Evolutionary conservation across 345 rosid species (phyloP), one percentile per base, ranked within the genome.

Genomic region (Eucalyptus tenuipes): DNA sequence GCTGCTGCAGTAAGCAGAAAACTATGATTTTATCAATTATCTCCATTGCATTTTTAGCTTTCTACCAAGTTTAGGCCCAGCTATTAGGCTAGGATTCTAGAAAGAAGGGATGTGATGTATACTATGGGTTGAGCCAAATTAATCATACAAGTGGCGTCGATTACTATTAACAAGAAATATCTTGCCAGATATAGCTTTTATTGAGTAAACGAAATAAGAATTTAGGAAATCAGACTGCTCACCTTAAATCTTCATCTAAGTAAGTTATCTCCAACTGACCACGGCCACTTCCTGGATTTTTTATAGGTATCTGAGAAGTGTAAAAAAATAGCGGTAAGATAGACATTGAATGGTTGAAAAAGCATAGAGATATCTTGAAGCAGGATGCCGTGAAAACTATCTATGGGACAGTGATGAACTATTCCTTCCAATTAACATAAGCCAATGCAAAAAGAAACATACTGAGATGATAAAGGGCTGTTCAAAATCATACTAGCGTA

Each of bases 201-300:
- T 17, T 33, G 45, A 50, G 27, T 55, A 31, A 50, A 40, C 18
- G 64, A 40, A 75, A 24, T 11, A 31, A 50, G 55, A 18, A 49
- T 5, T 75, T 18, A 75, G 82, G 66, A 42, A 31, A 52, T 86
- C 66, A 42, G 20, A 52, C 40, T 86, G 87, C 93, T 89, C 59
- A 92, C 93, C 94, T 75, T 40, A 93, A 84, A 71, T 93, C 94
- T 49, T 93, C 93, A 68, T 93, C 94, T 87, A 93, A 89, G 89
- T 93, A 93, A 10, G 94, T 93, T 44, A 90, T 92, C 90, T 92
- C 94, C 90, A 93, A 52, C 87, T 93, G 93, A 29, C 94, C 94
- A 48, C 91, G 91, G 49, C 93, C 93, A 42, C 91, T 92, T 66
- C 86, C 93, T 33, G 94, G 93, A 88, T 93, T 92, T 88, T 90